Conservation (phyloP, 148 eudicot genomes). For the Vaccinium darrowii region DNA sequence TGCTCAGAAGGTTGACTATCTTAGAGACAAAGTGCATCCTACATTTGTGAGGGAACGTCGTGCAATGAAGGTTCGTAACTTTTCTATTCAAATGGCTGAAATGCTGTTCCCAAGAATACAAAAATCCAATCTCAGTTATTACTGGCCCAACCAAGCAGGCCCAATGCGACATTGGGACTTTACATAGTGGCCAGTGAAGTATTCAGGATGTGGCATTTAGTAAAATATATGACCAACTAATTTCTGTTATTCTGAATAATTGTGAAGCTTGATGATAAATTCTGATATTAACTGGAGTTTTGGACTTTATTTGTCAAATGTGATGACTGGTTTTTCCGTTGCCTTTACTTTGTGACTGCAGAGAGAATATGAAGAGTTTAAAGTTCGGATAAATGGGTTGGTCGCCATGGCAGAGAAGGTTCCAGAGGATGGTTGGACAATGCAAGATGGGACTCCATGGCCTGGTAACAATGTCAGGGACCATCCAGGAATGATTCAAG, state of each 20-base stretch:
- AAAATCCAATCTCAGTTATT: neutral
- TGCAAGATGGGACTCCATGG: conserved; percentile 98
- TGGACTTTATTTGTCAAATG: neutral
- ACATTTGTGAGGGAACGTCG: conserved; percentile 97
- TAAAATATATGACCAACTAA: neutral
- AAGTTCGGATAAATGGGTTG: conserved; percentile 76
- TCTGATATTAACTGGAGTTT: neutral
- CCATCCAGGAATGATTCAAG: conserved; percentile 99
- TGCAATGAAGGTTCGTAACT: conserved; percentile 76
- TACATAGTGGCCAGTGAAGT: neutral
- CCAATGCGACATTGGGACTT: neutral
- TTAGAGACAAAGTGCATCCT: conserved; percentile 91
- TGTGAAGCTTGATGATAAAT: conserved; percentile 2
- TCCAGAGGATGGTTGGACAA: conserved; percentile 97
- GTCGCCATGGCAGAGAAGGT: conserved; percentile 84
- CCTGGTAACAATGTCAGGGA: conserved; percentile 94
- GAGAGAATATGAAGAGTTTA: conserved; percentile 95
- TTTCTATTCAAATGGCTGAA: neutral
- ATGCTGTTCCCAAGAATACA: neutral
- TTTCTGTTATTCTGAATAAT: neutral
- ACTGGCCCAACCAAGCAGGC: neutral
- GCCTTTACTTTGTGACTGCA: conserved; percentile 27
- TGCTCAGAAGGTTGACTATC: conserved; percentile 83
- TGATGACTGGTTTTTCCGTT: neutral
- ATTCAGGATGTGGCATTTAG: conserved; percentile 2